A percentile compares a stretch with the other conserved stretches of the same genome.
These are phyloP conservation scores for Halophytophthora batemanensis DNA, from an alignment of 352 stramenopile genomes.

Conservation along the genomic window DNA sequence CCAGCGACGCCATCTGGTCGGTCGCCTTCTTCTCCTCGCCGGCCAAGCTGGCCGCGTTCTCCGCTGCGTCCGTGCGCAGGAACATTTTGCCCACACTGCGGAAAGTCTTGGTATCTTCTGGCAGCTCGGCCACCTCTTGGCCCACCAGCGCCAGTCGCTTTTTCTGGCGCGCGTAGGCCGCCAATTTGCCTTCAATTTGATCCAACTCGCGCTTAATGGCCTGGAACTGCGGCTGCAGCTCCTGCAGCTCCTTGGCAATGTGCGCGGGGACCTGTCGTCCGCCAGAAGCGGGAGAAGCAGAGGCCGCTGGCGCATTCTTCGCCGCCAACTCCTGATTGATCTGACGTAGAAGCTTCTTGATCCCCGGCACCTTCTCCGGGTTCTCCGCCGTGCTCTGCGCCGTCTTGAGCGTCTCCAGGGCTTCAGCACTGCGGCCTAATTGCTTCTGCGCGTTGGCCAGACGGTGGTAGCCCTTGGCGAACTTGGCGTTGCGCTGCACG, in stretches of 20 bases:
- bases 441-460: conserved; percentile 81
- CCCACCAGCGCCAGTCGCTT: conserved; percentile 74
- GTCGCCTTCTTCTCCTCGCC: conserved; percentile 53
- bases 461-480: conserved; percentile 78
- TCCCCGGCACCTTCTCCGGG: conserved; percentile 58
- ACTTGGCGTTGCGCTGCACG: conserved; percentile 63
- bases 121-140: conserved; percentile 65
- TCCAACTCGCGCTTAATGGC: conserved; percentile 77
- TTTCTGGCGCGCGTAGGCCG: conserved; percentile 58
- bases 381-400: conserved; percentile 24
- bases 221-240: conserved; percentile 77
- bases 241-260: conserved; percentile 75
- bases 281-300: conserved; percentile 9
- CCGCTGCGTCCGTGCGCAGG: conserved; percentile 45
- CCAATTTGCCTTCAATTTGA: conserved; percentile 73
- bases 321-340: conserved; percentile 48
- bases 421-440: conserved; percentile 62
- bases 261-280: conserved; percentile 49
- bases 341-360: conserved; percentile 76
- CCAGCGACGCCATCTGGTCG: conserved; percentile 68
- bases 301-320: conserved; percentile 11
- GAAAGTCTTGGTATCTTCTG: conserved; percentile 59
- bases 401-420: conserved; percentile 61
- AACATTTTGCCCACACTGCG: conserved; percentile 87
- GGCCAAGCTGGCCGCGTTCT: conserved; percentile 60